phyloP scores from a whole-genome alignment of 169 alveolate species.

The Theileria annulata region DNA sequence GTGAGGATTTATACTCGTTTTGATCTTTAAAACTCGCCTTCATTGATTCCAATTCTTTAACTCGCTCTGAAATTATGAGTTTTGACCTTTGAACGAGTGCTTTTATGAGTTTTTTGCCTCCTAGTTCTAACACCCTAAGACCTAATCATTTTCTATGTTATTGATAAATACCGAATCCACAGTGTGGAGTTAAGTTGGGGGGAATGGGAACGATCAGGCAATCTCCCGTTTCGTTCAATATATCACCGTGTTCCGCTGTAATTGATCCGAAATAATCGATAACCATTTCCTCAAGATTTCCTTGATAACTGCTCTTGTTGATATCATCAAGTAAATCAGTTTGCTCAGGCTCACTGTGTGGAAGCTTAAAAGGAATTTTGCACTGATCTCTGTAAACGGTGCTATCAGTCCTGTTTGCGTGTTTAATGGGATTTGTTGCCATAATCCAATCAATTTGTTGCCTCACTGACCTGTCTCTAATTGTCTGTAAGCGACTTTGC shows the following conservation, averaged over 20 bases:
- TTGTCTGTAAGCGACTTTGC: constrained; percentile 38
- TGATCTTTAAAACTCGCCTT: constrained; percentile 10
- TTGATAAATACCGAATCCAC: constrained; percentile 48
- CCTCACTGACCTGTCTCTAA: constrained; percentile 56
- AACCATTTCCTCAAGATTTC: constrained; percentile 38
- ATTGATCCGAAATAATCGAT: constrained; percentile 53
- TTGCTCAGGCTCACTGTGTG: background rate
- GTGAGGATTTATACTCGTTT: constrained; percentile 29
- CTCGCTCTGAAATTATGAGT: constrained; percentile 42
- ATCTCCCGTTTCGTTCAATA: constrained; percentile 44
- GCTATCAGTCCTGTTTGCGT: constrained; percentile 4
- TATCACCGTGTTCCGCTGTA: constrained; percentile 56
- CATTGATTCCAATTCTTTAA: constrained; percentile 41
- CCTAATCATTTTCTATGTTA: constrained; percentile 7
- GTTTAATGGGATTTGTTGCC: constrained; percentile 14
- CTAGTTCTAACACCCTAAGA: constrained; percentile 46
- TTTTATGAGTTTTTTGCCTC: constrained; percentile 54
- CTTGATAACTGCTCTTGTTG: background rate
- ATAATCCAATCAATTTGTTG: constrained; percentile 51
- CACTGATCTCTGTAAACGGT: constrained; percentile 28
- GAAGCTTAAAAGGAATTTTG: constrained; percentile 27
- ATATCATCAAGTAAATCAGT: constrained; percentile 14
- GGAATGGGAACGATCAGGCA: constrained; percentile 60
- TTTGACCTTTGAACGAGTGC: constrained; percentile 64
- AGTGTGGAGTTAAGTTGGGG: constrained; percentile 59